These are phyloP conservation scores for Warburgia ugandensis DNA, from an alignment of 164 flowering plant genomes.

Conservation along the genomic window DNA sequence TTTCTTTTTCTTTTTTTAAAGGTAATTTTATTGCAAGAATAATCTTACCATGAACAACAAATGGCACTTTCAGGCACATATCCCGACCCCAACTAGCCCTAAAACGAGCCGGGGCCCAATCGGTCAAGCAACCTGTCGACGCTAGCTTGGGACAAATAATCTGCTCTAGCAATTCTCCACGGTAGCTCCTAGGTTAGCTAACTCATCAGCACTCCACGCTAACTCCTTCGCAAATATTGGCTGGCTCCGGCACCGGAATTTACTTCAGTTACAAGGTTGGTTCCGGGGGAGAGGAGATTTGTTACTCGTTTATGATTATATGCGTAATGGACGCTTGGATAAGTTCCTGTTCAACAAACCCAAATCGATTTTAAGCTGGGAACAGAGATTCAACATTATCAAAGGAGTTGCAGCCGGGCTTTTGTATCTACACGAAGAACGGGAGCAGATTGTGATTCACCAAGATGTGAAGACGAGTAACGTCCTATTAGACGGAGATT, in stretches of 20 bases:
- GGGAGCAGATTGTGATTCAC: slow-evolving; percentile 60
- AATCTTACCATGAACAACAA: no score
- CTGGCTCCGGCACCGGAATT: slow-evolving; percentile 53
- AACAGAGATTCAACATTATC: slow-evolving; percentile 43
- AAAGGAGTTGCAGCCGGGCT: slow-evolving; percentile 56
- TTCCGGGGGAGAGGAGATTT: slow-evolving; percentile 12
- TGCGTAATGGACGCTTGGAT: slow-evolving; percentile 65
- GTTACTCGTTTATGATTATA: slow-evolving; percentile 57
- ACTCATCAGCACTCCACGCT: no score
- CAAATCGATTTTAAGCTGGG: slow-evolving; percentile 32
- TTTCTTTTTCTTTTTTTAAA: no score
- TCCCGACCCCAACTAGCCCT: no score
- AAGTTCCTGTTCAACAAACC: slow-evolving; percentile 38
- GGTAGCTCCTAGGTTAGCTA: no score
- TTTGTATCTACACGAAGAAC: slow-evolving; percentile 54
- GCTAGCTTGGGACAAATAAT: no score
- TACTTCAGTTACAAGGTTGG: slow-evolving; percentile 35
- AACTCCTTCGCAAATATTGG: slow-evolving; percentile 54
- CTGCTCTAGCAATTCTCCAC: no score
- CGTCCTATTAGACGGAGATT: slow-evolving; percentile 42
- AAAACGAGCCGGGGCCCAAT: no score
- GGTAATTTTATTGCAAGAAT: no score
- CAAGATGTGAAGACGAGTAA: slow-evolving; percentile 63
- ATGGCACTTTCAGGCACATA: no score
- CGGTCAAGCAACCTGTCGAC: no score